Conservation (phyloP, 805 yeast genomes). For the Cyberlindnera maclurae region DNA sequence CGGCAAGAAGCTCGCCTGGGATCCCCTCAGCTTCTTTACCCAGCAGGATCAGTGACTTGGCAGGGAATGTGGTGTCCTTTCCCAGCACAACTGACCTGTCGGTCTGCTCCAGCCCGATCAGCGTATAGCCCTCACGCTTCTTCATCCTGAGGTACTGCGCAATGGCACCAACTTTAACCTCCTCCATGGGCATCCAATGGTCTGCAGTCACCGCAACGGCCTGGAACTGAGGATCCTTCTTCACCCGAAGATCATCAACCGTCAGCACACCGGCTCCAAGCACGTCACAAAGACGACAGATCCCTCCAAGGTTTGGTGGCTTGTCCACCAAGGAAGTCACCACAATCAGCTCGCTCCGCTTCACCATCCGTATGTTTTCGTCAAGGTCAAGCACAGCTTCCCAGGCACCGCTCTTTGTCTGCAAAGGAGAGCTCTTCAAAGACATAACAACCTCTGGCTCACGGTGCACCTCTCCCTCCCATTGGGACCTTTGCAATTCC, state of each 20-base stretch:
- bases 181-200: constrained; percentile 88
- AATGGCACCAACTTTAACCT: constrained; percentile 57
- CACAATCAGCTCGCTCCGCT: constrained; percentile 81
- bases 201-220: constrained; percentile 93
- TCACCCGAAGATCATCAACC: constrained; percentile 60
- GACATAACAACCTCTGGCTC: not conserved
- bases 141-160: constrained; percentile 49
- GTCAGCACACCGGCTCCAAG: constrained; percentile 83
- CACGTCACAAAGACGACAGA: constrained; percentile 87
- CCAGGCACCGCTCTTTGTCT: constrained; percentile 91
- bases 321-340: constrained; percentile 88
- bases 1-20: constrained; percentile 77
- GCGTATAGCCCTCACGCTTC: constrained; percentile 72
- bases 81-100: constrained; percentile 75
- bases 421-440: constrained; percentile 43
- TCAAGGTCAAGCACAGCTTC: constrained; percentile 54
- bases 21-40: constrained; percentile 91
- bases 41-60: constrained; percentile 66
- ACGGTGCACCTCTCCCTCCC: constrained; percentile 6
- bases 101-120: constrained; percentile 90
- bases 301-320: constrained; percentile 90
- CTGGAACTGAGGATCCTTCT: constrained; percentile 62
- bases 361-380: constrained; percentile 39
- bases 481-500: constrained; percentile 35
- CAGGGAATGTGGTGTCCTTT: constrained; percentile 62